A percentile compares a stretch with the other conserved stretches of the same genome.
These are phyloP conservation scores for Pseudoperonospora humuli DNA, from an alignment of 352 stramenopile species.

Conservation along the genomic window DNA sequence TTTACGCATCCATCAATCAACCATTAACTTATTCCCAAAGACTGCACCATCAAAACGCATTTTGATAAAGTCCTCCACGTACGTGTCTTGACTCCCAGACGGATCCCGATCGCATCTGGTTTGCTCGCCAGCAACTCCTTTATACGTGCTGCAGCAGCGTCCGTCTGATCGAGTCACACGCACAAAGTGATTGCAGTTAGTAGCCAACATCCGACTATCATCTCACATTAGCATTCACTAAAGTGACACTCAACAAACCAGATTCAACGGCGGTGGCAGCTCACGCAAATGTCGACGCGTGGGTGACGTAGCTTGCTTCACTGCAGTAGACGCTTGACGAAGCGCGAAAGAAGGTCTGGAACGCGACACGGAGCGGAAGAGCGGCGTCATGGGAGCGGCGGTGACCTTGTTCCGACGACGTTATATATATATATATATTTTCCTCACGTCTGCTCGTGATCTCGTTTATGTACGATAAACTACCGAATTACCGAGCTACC, in stretches of 20 bases:
- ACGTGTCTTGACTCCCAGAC: conserved; percentile 92
- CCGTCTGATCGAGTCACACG: conserved; percentile 43
- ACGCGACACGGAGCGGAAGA: conserved; percentile 23
- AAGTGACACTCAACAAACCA: conserved; percentile 27
- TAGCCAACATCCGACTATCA: neutral
- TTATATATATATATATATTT: no score
- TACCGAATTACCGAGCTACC: no score
- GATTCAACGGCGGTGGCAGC: conserved; percentile 63
- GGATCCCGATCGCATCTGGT: conserved; percentile 90
- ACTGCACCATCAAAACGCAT: no score
- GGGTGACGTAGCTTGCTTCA: conserved; percentile 27
- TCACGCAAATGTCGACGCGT: conserved; percentile 54
- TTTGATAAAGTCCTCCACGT: conserved; percentile 16
- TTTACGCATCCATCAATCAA: neutral
- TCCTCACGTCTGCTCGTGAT: no score
- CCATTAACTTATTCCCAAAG: conserved; percentile 1
- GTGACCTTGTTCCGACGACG: conserved; percentile 7
- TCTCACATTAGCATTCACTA: conserved; percentile 4
- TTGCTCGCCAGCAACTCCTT: conserved; percentile 79
- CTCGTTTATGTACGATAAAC: conserved; percentile 4
- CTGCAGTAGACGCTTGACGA: conserved; percentile 32
- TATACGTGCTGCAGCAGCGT: conserved; percentile 83
- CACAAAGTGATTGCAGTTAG: conserved; percentile 1
- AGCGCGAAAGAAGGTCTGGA: conserved; percentile 1
- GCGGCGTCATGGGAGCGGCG: conserved; percentile 23